Base-by-base conservation (phyloP, 179 eudicot species). In the Gypsophila paniculata region DNA sequence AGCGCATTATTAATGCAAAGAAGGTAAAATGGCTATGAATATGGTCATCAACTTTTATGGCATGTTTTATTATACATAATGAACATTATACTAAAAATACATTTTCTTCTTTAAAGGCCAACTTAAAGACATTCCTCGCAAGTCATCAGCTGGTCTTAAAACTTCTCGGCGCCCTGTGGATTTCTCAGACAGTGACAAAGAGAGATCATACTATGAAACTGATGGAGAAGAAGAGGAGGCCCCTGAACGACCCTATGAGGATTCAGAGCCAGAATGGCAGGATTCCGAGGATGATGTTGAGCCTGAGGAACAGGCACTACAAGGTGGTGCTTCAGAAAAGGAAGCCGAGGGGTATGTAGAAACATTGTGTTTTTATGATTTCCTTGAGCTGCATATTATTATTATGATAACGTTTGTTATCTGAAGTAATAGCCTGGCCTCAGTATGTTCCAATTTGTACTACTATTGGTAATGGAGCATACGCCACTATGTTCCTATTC, bases 161-260 rank as follows among this genome's bases (percentile, higher is more conserved):
- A n/a, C n/a, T n/a, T 89, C 98, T 51, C 85, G 88, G 32, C 93
- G 89, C 51, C 93, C 95, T 59, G 86, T 85, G 36, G 88, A 92
- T 55, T 83, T 85, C 86, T 87, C 89, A 58, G 97, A 87, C 18
- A 92, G 96, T 71, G 99, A 96, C 75, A 83, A 81, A 70, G 98
- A 88, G 76, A 94, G 85, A 54, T 90, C 97, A 23, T 94, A 95
- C 81, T 96, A 96, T 82, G 98, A 96, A 88, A 90, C 91, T 34
- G 99, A 96, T 32, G 98, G 86, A 51, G 99, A 91, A 55, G 99
- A 88, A 78, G 93, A 77, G 54, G 93, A 93, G 65, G 80, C 82
- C 63, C 93, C 97, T 23, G 81, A 81, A 76, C 85, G 76, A 72
- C 79, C 85, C 72, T 79, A 77, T 53, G 93, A 85, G 80, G 98